Evolutionary conservation across 179 eudicot genomes (phyloP).

Genomic region (Silene coronaria): DNA sequence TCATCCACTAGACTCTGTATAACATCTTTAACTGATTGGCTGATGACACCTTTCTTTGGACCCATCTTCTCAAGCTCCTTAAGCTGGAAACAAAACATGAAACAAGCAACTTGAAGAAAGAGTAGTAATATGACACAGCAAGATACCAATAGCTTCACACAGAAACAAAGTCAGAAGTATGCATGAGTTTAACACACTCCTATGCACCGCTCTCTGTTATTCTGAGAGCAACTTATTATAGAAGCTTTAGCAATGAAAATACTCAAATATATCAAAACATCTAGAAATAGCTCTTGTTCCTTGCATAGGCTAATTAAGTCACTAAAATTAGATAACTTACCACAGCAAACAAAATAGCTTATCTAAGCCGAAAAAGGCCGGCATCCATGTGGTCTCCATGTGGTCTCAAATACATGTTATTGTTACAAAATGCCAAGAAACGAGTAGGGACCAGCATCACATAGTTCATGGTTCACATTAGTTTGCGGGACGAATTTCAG

Average conservation of each 20-base stretch:
- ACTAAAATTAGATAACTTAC: neutral
- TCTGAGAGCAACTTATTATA: neutral
- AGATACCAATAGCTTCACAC: neutral
- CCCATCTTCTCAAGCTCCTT: conserved; percentile 99
- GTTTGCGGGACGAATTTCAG: neutral
- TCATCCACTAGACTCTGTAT: conserved; percentile 93
- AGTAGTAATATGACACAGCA: neutral
- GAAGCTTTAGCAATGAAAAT: neutral
- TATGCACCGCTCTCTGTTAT: neutral
- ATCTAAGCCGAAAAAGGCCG: neutral
- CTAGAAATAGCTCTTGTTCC: neutral
- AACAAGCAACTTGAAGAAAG: neutral
- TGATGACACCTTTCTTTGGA: conserved; percentile 94
- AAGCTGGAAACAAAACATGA: conserved; percentile 46
- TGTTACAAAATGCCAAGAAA: neutral
- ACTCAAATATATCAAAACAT: neutral
- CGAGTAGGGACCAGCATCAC: conserved; percentile 4
- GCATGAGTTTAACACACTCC: neutral
- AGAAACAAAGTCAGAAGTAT: neutral
- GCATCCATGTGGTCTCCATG: neutral
- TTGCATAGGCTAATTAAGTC: neutral
- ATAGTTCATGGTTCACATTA: neutral
- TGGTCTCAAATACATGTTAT: neutral
- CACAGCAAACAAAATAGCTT: neutral
- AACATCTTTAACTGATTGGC: conserved; percentile 94